Evolutionary conservation across 1,139 yeast genomes (phyloP).

Genomic region (Protomyces arabidopsidicola): DNA sequence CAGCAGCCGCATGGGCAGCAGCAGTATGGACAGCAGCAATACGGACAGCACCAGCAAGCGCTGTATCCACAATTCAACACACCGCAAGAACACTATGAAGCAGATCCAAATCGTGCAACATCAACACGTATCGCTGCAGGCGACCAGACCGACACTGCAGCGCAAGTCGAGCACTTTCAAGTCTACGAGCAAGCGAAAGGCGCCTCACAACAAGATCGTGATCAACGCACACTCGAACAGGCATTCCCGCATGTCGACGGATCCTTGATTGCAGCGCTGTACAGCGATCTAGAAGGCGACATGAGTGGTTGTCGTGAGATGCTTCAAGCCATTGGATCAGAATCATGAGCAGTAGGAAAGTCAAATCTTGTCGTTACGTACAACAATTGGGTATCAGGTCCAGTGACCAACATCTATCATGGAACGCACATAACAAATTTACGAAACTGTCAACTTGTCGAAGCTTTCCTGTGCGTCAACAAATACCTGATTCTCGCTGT

Average conservation of each 20-base stretch:
- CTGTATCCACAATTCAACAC: neutral
- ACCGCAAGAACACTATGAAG: neutral
- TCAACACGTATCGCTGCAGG: neutral
- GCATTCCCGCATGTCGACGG: constrained; percentile 10
- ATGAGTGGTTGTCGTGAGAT: constrained; percentile 15
- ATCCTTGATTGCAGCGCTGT: constrained; percentile 20
- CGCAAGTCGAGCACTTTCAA: constrained; percentile 11
- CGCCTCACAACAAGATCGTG: constrained; percentile 7
- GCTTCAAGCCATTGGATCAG: constrained; percentile 6
- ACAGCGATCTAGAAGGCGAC: constrained; percentile 12
- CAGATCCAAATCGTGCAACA: neutral
- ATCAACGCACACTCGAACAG: neutral
- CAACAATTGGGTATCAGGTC: too few species aligned
- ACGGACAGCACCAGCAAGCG: constrained; percentile 1
- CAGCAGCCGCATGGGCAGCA: neutral
- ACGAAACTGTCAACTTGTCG: constrained; percentile 10
- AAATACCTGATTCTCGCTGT: constrained; percentile 21
- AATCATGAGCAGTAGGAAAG: too few species aligned
- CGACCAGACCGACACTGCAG: constrained; percentile 1
- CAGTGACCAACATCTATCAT: neutral
- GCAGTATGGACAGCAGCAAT: neutral
- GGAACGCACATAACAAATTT: neutral
- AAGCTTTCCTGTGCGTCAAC: constrained; percentile 20
- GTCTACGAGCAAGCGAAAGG: constrained; percentile 6
- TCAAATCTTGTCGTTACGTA: too few species aligned